phyloP scores from a whole-genome alignment of 805 yeast species.

The Wickerhamomyces kurtzmanii region DNA sequence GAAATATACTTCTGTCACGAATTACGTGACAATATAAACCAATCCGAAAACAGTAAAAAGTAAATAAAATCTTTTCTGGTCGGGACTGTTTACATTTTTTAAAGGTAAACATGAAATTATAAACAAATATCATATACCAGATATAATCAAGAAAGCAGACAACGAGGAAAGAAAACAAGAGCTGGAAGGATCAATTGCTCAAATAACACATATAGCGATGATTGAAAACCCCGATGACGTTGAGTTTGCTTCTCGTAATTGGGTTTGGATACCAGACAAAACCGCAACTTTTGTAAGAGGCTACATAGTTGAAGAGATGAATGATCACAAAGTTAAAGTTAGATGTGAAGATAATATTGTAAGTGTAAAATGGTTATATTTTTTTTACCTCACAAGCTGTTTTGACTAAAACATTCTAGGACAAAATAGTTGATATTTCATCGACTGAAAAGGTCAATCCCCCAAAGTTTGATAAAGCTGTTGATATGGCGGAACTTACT shows the following conservation, averaged over 20 bases:
- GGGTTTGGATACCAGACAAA: conserved; percentile 77
- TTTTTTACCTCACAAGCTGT: not conserved
- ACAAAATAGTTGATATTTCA: conserved; percentile 29
- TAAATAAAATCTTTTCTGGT: not conserved
- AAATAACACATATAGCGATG: not conserved
- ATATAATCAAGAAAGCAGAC: not conserved
- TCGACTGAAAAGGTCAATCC: conserved; percentile 73
- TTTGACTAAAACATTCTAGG: conserved; percentile 2
- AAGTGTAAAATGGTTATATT: conserved; percentile 6
- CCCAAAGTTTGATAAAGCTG: conserved; percentile 77
- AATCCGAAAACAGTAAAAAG: not conserved
- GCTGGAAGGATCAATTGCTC: not conserved
- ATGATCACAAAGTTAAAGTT: conserved; percentile 25
- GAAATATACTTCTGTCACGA: not conserved
- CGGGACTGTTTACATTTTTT: conserved; percentile 1
- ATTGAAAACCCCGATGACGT: too few relatives aligned
- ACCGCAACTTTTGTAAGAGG: conserved; percentile 51
- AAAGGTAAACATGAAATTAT: too few relatives aligned
- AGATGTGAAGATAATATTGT: conserved; percentile 28
- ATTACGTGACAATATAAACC: conserved; percentile 1
- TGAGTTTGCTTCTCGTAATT: conserved; percentile 35
- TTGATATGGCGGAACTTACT: conserved; percentile 94
- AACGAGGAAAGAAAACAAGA: not conserved
- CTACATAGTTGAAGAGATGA: conserved; percentile 35
- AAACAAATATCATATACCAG: too few relatives aligned